Base-by-base conservation (phyloP, 768 basidiomycete genomes). In the Russula sp. region DNA sequence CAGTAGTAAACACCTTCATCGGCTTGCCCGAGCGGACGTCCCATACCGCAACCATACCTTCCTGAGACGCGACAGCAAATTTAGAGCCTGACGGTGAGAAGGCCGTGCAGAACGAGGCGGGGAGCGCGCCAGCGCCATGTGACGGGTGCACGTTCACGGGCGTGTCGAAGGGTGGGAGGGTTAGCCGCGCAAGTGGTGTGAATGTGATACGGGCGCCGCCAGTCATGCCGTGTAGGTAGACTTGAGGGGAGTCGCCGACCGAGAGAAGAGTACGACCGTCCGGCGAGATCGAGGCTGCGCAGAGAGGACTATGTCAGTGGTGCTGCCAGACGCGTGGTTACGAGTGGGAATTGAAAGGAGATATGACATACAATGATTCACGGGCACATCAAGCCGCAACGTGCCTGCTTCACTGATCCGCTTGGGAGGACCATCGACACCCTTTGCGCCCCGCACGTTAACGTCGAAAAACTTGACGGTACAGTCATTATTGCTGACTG, bases 191-290 rank as follows among this genome's bases (percentile, higher is more conserved):
- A 67, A 93, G 88, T 44, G 83, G 84, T 20, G 82, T 73, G 68
- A 93, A 90, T 3, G 83, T 76, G 67, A 89, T 77, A 30, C 73
- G 76, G 16, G 81, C 75, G 32, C 88, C 86, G 46, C 88, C 88
- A 2, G 84, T 81, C 64, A 95, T 81, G 59, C 86, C 84, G 71
- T 94, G 90, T 16, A 98, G 81, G 72, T 86, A 89, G 13, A 95
- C 86, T 62, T 92, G 87, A 50, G 87, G 84, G 11, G 93, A 94
- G 73, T 98, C 94, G 26, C 95, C 94, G 0, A 95, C 94, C 3
- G 89, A 92, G 1, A 97, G 83, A 16, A 98, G 81, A 0, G 88
- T 93, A 51, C 84, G 83, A 1, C 93, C 89, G 70, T 96, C 92
- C 0, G 92, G 93, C 0, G 93, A 94, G 69, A 98, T 83, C 10